phyloP scores from a whole-genome alignment of 495 filamentous ascomycete genomes.

The Pyrenopolyporus hunteri region DNA sequence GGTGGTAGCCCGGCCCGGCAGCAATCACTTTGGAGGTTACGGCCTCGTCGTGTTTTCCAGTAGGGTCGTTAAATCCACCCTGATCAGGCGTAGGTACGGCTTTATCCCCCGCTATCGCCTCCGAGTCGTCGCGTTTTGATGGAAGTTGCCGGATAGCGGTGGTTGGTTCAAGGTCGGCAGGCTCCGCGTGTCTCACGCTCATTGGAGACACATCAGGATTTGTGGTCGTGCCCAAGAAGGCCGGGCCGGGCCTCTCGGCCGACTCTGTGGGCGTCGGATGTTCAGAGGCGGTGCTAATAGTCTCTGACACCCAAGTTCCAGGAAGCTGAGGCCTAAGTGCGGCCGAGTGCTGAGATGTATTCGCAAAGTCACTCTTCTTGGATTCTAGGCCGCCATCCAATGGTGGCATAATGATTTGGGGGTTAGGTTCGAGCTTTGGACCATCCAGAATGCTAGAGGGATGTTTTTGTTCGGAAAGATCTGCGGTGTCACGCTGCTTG shows the following conservation, averaged over 20 bases:
- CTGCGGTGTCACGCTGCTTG: constrained; percentile 9
- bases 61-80: constrained; percentile 12
- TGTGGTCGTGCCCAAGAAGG: constrained; percentile 14
- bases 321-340: constrained; percentile 62
- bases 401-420: constrained; percentile 12
- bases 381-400: constrained; percentile 8
- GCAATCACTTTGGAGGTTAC: constrained; percentile 31
- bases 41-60: constrained; percentile 27
- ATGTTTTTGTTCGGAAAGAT: constrained; percentile 15
- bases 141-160: constrained; percentile 21
- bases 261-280: constrained; percentile 25
- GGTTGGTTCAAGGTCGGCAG: constrained; percentile 36
- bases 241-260: constrained; percentile 10
- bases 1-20: constrained; percentile 23
- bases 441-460: constrained; percentile 24
- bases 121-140: constrained; percentile 3
- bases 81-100: background rate
- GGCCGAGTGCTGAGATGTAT: constrained; percentile 26
- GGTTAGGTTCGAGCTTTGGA: constrained; percentile 32
- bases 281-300: constrained; percentile 46
- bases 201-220: constrained; percentile 31
- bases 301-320: constrained; percentile 69
- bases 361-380: constrained; percentile 21
- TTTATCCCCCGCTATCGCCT: constrained; percentile 8
- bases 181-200: constrained; percentile 28